Conservation (phyloP, 2,329 filamentous ascomycete genomes). For the Colletotrichum ledebouriae region DNA sequence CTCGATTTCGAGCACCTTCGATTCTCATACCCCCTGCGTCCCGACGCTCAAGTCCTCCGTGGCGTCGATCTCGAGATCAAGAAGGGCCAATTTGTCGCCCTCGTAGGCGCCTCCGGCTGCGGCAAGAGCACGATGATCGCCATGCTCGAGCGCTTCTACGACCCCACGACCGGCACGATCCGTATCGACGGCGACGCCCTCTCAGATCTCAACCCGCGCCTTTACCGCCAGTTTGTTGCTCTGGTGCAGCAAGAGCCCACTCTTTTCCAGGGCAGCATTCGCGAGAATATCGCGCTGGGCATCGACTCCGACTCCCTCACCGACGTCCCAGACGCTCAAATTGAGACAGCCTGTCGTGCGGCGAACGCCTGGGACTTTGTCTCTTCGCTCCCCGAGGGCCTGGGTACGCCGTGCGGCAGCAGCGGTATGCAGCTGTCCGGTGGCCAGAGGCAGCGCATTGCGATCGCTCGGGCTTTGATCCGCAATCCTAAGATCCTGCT, state of each 20-base stretch:
- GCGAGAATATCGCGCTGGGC: constrained; percentile 61
- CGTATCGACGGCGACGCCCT: constrained; percentile 60
- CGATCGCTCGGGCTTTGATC: constrained; percentile 79
- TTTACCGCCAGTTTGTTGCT: constrained; percentile 65
- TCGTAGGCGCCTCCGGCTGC: constrained; percentile 69
- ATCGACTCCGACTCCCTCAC: constrained; percentile 33
- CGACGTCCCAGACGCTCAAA: constrained; percentile 50
- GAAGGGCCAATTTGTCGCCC: constrained; percentile 64
- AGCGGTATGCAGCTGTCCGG: constrained; percentile 78
- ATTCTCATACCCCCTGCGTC: constrained; percentile 72
- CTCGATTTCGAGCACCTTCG: constrained; percentile 68
- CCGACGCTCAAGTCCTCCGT: constrained; percentile 56
- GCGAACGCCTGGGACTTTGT: constrained; percentile 64
- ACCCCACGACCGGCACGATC: constrained; percentile 60
- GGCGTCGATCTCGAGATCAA: constrained; percentile 59
- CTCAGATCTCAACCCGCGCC: constrained; percentile 58
- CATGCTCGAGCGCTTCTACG: constrained; percentile 62
- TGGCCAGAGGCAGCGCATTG: constrained; percentile 79
- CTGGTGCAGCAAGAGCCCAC: constrained; percentile 71
- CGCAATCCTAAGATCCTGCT: constrained; percentile 76
- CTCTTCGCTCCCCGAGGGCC: constrained; percentile 58
- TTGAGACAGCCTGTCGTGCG: constrained; percentile 60
- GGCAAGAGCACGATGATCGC: constrained; percentile 74
- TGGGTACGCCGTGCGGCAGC: constrained; percentile 74
- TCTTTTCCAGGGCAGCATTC: constrained; percentile 62